These are phyloP conservation scores for Capsella bursapastoris DNA, from an alignment of 345 rosid genomes.

Conservation along the genomic window DNA sequence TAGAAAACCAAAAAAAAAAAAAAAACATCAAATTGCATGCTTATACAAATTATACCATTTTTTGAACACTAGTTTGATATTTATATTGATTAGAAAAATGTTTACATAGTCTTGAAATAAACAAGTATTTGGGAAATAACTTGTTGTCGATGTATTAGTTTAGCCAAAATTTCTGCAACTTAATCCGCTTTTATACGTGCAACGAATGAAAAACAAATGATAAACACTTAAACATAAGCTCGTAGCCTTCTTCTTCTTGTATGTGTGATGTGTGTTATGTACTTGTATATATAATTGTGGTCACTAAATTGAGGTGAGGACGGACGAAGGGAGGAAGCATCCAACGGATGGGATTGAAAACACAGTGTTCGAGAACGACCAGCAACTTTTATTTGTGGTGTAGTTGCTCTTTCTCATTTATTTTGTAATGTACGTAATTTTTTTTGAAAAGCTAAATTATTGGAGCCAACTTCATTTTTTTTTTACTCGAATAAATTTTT, in stretches of 20 bases:
- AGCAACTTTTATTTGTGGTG: constrained; percentile 29
- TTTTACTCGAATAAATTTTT: constrained; percentile 19
- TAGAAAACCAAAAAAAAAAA: background rate
- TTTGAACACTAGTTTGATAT: too few species aligned
- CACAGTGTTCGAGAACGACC: constrained; percentile 37
- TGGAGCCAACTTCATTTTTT: constrained; percentile 22
- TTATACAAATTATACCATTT: too few species aligned
- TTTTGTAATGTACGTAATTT: too few species aligned
- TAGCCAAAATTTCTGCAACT: too few species aligned
- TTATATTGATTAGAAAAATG: too few species aligned
- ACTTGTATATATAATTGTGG: constrained; percentile 2
- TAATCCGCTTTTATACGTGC: background rate
- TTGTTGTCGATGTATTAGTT: too few species aligned
- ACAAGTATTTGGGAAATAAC: too few species aligned
- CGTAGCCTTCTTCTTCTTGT: background rate
- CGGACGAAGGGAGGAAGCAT: constrained; percentile 1
- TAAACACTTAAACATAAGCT: background rate
- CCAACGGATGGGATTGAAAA: constrained; percentile 42
- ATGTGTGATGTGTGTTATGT: constrained; percentile 3
- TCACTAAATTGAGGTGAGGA: constrained; percentile 18
- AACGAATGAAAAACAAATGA: background rate
- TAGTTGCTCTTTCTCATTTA: background rate
- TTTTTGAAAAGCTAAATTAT: constrained; percentile 13
- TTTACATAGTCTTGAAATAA: too few species aligned
- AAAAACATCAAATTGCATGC: constrained; percentile 15